A percentile compares a stretch with the other conserved stretches of the same genome.
Evolutionary conservation across 129 eudicot species (phyloP).

Genomic region (Artemisia tridentata): DNA sequence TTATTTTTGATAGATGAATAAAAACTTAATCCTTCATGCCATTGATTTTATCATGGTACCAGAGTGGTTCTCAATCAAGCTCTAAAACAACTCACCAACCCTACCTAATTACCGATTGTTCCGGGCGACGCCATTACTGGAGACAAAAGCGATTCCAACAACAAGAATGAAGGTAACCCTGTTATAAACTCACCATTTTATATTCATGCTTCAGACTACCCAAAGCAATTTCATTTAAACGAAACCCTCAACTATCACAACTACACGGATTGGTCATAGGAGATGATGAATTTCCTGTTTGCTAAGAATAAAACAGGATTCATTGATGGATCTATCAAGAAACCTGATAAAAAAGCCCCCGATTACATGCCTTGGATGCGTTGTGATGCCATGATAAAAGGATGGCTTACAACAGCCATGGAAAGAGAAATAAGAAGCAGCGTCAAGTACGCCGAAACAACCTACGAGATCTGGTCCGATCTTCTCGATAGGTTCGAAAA

Average conservation of each 20-base stretch:
- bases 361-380: slow-evolving; percentile 6
- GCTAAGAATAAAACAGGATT: background rate
- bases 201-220: background rate
- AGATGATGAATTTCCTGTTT: slow-evolving; percentile 1
- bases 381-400: background rate
- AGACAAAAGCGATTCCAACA: background rate
- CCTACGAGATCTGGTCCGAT: slow-evolving; percentile 6
- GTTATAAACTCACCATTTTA: background rate
- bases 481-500: slow-evolving; percentile 1
- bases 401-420: no score
- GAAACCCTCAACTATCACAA: background rate
- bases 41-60: background rate
- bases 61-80: background rate
- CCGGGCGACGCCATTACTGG: background rate
- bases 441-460: background rate
- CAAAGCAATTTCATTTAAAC: background rate
- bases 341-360: background rate
- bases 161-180: background rate
- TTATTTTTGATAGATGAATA: no score
- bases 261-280: slow-evolving; percentile 1
- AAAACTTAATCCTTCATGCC: no score
- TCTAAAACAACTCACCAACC: background rate
- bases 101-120: background rate
- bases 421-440: background rate
- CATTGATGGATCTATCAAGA: background rate